These are phyloP conservation scores for Colletotrichum cuscutae DNA, from an alignment of 2,329 filamentous ascomycete genomes.

Conservation along the genomic window DNA sequence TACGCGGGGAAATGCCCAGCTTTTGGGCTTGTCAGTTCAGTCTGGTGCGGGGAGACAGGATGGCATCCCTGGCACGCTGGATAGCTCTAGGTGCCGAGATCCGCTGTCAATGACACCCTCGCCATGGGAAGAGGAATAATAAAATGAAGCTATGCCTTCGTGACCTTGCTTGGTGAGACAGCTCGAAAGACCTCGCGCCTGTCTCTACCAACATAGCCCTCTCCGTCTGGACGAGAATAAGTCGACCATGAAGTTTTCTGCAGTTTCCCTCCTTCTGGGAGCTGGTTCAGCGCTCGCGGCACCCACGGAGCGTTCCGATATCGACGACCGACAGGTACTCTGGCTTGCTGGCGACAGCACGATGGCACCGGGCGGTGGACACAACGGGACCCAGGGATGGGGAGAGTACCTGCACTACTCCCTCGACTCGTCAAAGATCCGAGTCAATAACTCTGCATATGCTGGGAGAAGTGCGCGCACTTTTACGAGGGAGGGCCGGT, in stretches of 20 bases:
- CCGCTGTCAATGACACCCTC: conserved; percentile 1
- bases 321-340: conserved; percentile 47
- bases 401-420: conserved; percentile 68
- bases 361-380: conserved; percentile 59
- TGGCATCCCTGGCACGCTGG: background rate
- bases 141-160: background rate
- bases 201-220: too few species aligned
- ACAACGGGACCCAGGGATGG: conserved; percentile 65
- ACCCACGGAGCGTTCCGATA: conserved; percentile 1
- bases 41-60: conserved; percentile 10
- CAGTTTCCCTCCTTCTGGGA: background rate
- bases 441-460: conserved; percentile 70
- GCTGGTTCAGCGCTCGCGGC: background rate
- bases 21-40: background rate
- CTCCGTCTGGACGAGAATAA: background rate
- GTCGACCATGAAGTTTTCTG: background rate
- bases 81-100: conserved; percentile 19
- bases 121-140: background rate
- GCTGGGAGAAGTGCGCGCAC: conserved; percentile 75
- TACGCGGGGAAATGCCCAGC: conserved; percentile 18
- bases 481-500: conserved; percentile 73
- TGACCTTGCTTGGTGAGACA: background rate
- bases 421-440: conserved; percentile 40
- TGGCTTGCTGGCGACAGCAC: conserved; percentile 71
- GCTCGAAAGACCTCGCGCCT: background rate